Base-by-base conservation (phyloP, 2,329 filamentous ascomycete genomes). In the Pseudogymnoascus sp. region DNA sequence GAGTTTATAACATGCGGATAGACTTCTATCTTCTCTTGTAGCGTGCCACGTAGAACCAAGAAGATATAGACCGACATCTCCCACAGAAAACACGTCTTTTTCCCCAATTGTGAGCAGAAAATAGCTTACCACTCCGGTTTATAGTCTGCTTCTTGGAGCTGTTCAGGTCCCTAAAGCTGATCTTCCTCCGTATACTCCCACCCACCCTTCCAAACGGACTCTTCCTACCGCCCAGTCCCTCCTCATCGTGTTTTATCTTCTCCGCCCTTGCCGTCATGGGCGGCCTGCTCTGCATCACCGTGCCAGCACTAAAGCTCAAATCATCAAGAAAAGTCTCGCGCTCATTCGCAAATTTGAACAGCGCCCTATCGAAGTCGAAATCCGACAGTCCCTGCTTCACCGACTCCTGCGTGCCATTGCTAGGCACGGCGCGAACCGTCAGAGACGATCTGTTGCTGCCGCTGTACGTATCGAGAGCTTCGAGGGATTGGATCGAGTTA, bases 321-420 rank as follows among this genome's bases (percentile, higher is more conserved):
- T 99, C 95, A 67, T 96, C 91, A 62, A 97, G 80, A 71, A 99
- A 99, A 65, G 88, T 89, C 71, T 99, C 95, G 68, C 95, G 83
- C 78, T 97, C 93, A n/a, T 88, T 89, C 53, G 95, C 92, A 75
- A 99, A 99, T 77, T 97, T 97, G 71, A 92, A 79, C 69, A 99
- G 81, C 26, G 95, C 93, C 72, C 90, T 87, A 74, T 97, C 95
- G 71, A 99, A 99, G 75, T 97, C 95, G 71, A 90, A 91, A 72
- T 96, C 91, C 64, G 76, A 78, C 66, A 83, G 76, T 17, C 67
- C 67, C 47, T 67, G 50, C 21, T 62, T 50, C 10, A 61, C 61
- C 63, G 65, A 68, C 19, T 68, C 59, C 13, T 53, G 26, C 9
- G 31, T 26, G 13, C 64, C 68, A 67, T 71, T 71, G 21, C 65